Evolutionary conservation across 1,284 basidiomycete species (phyloP), one percentile per base, ranked within the genome.

Genomic region (Phellopilus nigrolimitatus): DNA sequence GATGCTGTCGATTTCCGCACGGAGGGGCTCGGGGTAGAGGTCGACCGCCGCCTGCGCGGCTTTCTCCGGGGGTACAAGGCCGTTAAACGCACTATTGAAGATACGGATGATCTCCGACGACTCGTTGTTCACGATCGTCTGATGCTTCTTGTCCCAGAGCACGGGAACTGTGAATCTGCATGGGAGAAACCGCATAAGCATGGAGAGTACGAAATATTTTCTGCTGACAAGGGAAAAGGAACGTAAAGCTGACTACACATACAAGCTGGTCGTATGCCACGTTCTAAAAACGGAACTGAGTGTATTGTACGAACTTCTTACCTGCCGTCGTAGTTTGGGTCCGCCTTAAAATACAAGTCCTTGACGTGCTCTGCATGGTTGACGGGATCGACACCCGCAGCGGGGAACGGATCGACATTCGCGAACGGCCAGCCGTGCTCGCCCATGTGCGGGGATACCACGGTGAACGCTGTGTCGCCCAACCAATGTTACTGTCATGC

Each of bases 81-180:
- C 71, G 66, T 95, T 84, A 72, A 97, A 95, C 6, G 78, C 85
- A 6, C 76, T 74, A 68, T 97, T 97, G 69, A 97, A 79, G 40
- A 94, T 89, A 49, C 95, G 84, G 61, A 98, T 93, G 62, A 98
- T 94, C 69, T 97, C 93, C 0, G 87, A 84, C 57, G 85, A 90
- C 66, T 97, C 94, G 67, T 97, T 99, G 73, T 91, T 97, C 51
- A 99, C 97, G 59, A 99, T 90, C 31, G 89, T 92, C 52, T 86
- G 70, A 34, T 68, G 72, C 69, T 97, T 90, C 73, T 86, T 95
- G 73, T 98, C 97, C 91, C 93, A 99, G 1, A 98, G 72, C 43
- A 95, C 72, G n/a, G 95, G 95, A 2, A 95, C 91, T 3, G 92
- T 91, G 72, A 90, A 93, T 46, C 85, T 83, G 48, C 8, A 42